These are phyloP conservation scores for Geranium brycei DNA, from an alignment of 345 rosid species.

Conservation along the genomic window DNA sequence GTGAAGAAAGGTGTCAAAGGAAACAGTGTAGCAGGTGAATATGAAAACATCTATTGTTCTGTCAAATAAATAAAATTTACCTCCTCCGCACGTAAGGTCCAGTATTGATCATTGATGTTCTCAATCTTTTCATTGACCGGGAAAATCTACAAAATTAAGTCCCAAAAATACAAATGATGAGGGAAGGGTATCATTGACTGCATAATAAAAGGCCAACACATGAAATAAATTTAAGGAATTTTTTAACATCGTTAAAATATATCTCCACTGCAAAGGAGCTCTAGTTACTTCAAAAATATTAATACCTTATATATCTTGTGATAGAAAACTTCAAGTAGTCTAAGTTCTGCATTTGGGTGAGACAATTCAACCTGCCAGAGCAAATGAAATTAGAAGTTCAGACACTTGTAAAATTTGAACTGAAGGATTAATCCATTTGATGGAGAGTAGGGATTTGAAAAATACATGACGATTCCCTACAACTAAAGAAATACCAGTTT, in stretches of 20 bases:
- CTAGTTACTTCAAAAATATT: constrained; percentile 3
- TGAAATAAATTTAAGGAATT: too few species aligned
- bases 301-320: constrained; percentile 65
- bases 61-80: constrained; percentile 10
- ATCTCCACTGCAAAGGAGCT: background rate
- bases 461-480: background rate
- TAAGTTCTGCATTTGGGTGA: constrained; percentile 49
- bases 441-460: background rate
- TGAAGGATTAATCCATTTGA: background rate
- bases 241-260: background rate
- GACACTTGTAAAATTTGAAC: background rate
- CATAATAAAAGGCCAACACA: background rate
- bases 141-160: constrained; percentile 36
- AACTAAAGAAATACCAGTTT: constrained; percentile 4
- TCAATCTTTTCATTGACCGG: constrained; percentile 58
- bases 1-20: background rate
- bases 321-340: constrained; percentile 61
- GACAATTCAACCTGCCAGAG: constrained; percentile 49
- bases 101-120: constrained; percentile 67
- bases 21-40: background rate
- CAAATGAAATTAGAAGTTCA: background rate
- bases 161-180: too few species aligned
- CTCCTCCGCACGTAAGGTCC: constrained; percentile 79
- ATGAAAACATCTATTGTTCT: background rate
- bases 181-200: too few species aligned